These are phyloP conservation scores for Scalesia atractyloides DNA, from an alignment of 129 eudicot genomes.

Conservation along the genomic window DNA sequence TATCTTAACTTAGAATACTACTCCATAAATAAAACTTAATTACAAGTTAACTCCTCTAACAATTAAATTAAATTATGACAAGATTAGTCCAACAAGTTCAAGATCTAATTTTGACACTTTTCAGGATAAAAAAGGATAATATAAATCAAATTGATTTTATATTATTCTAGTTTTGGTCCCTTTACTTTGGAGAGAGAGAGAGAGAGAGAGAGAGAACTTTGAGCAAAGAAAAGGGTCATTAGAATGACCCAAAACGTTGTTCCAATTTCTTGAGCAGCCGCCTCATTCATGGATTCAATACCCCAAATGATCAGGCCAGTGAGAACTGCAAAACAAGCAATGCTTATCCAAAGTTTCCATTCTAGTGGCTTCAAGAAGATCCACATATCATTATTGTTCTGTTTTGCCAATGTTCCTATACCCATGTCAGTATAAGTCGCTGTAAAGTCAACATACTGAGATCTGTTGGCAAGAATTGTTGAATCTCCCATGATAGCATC, in stretches of 20 bases:
- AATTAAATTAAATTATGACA: too few relatives aligned
- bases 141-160: background rate
- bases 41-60: too few relatives aligned
- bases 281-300: constrained; percentile 42
- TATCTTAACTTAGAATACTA: too few relatives aligned
- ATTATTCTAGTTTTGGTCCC: background rate
- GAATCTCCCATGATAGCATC: constrained; percentile 50
- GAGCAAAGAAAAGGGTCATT: constrained; percentile 45
- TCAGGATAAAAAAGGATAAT: background rate
- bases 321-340: constrained; percentile 22
- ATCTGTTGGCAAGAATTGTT: constrained; percentile 43
- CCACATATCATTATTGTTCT: constrained; percentile 39
- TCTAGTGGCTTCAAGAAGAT: constrained; percentile 48
- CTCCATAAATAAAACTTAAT: too few relatives aligned
- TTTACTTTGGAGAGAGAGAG: background rate
- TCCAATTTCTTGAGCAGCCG: constrained; percentile 34
- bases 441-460: constrained; percentile 44
- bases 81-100: too few relatives aligned
- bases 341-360: constrained; percentile 38
- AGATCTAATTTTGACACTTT: background rate
- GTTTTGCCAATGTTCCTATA: constrained; percentile 34
- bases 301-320: constrained; percentile 27
- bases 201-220: constrained; percentile 39
- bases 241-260: constrained; percentile 41
- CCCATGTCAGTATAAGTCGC: constrained; percentile 41